A percentile compares a stretch with the other conserved stretches of the same genome.
Conservation (phyloP, 2,329 filamentous ascomycete species). For the Lojkania enalia region DNA sequence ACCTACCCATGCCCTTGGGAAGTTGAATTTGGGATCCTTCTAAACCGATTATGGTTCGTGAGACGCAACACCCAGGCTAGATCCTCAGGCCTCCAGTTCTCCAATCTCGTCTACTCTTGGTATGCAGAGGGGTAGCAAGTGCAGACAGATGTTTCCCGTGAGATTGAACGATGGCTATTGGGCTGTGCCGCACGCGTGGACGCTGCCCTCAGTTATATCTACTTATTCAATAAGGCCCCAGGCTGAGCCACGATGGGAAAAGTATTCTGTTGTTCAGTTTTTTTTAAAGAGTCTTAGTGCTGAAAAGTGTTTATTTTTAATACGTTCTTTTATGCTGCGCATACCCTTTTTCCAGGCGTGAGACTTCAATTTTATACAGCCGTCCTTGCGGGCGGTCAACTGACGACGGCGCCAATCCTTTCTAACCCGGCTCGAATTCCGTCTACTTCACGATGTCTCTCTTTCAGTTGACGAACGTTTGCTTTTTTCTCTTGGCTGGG, state of each 20-base stretch:
- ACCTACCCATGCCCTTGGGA: neutral
- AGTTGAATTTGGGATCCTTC: neutral
- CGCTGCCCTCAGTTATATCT: no score
- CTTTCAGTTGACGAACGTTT: slow-evolving; percentile 16
- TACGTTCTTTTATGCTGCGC: neutral
- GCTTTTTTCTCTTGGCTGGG: slow-evolving; percentile 19
- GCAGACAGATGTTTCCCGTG: neutral
- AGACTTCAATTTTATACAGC: no score
- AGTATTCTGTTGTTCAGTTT: no score
- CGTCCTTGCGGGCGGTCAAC: no score
- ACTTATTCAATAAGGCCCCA: no score
- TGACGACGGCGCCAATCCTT: no score
- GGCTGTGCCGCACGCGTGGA: neutral
- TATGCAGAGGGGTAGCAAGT: neutral
- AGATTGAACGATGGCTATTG: neutral
- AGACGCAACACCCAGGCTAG: neutral
- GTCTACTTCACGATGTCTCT: slow-evolving; percentile 16
- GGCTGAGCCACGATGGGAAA: no score
- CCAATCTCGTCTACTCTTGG: no score
- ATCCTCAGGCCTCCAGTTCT: neutral
- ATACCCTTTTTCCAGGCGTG: neutral
- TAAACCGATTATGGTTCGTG: neutral
- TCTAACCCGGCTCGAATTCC: slow-evolving; percentile 2
- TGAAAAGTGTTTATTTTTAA: neutral
- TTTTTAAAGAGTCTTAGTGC: no score